These are phyloP conservation scores for Argentina anserina DNA, from an alignment of 306 rosid genomes.

Conservation along the genomic window DNA sequence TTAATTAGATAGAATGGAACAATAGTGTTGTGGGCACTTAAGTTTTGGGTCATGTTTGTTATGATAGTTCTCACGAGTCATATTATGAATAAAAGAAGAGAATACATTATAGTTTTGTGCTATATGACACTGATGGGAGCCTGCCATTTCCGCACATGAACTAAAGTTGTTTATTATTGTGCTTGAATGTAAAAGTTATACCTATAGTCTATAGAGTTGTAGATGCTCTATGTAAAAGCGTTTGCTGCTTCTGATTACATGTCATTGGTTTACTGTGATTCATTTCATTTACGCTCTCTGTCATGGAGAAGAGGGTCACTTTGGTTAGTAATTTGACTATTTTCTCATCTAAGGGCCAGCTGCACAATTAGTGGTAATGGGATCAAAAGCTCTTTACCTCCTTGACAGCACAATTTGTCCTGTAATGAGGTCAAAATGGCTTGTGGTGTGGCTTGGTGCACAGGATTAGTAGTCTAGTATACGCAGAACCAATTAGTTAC, in stretches of 20 bases:
- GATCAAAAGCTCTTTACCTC: neutral
- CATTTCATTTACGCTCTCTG: neutral
- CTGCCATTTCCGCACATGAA: neutral
- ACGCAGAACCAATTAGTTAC: neutral
- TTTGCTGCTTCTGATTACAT: neutral
- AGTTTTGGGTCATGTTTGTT: neutral
- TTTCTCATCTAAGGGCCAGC: neutral
- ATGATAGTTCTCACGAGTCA: neutral
- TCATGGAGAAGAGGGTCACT: neutral
- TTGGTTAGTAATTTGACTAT: neutral
- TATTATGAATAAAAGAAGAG: neutral
- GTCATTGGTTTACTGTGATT: neutral
- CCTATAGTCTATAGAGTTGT: neutral
- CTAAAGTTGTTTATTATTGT: neutral
- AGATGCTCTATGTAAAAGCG: neutral
- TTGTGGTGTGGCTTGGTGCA: neutral
- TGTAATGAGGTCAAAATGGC: neutral
- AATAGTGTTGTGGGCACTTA: neutral
- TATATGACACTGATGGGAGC: neutral
- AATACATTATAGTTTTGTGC: too few relatives aligned
- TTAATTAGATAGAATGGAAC: neutral
- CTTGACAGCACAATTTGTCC: neutral
- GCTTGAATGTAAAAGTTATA: neutral
- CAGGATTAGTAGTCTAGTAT: neutral
- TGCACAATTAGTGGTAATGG: neutral